Base-by-base conservation (phyloP, 1,284 basidiomycete genomes). In the Irpex rosettiformis region DNA sequence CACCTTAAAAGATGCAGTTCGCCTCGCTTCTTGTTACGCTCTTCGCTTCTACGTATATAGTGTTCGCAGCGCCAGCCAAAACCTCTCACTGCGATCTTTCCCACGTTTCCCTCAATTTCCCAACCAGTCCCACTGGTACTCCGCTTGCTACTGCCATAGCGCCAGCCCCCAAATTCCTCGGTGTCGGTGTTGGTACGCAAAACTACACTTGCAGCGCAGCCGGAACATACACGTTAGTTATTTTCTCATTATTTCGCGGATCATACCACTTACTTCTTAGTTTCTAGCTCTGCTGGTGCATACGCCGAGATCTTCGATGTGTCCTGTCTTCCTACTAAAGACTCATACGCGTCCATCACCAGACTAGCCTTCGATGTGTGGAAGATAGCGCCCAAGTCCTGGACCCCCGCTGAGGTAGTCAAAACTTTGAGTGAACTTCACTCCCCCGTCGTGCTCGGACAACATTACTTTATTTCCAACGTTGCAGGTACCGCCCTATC, bases 251-350 rank as follows among this genome's bases (percentile, higher is more conserved):
- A 62, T 13, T 10, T 48, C 8, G 13, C n/a, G 13, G 37, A 24
- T 57, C 28, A 33, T 47, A 18, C 6, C 16, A 47, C 6, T 16
- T 29, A n/a, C 10, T 24, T 48, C 45, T 27, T 48, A 4, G 7
- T 11, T 16, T 42, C 18, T 43, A 74, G 72, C 3, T 65, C 63
- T 51, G 58, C 64, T 24, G 75, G 75, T 21, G 75, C 75, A 13
- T 64, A 74, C 55, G 75, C 72, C 1, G 64, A 67, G 40, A 60
- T 80, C 4, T 77, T 76, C 66, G 79, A 80, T 62, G 69, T 75
- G 18, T 73, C 75, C 2, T 76, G 75, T 61, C 53, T 77, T n/a
- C 27, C 21, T 24, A 33, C 29, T 27, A 11, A 28, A 29, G 59
- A 22, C 8, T 25, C 33, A 3, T 65, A 52, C 49, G 25, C 10